phyloP scores from a whole-genome alignment of 2,329 filamentous ascomycete genomes.

The Emericellopsis cladophorae region DNA sequence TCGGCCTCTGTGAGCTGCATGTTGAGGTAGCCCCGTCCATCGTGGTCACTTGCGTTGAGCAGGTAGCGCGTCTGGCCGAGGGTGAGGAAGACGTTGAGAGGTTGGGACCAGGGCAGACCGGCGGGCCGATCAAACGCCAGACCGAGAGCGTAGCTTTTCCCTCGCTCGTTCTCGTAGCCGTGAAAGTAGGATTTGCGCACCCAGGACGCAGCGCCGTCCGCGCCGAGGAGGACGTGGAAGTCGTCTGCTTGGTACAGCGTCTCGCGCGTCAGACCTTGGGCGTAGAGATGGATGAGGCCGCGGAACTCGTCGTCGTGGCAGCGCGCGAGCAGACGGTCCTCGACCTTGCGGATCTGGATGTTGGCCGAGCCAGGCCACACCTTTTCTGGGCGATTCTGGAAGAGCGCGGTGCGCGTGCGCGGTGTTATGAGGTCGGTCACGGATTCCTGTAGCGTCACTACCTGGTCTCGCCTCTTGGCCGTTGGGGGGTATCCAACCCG shows the following conservation, averaged over 20 bases:
- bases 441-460: slow-evolving; percentile 20
- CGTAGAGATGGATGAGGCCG: slow-evolving; percentile 41
- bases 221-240: slow-evolving; percentile 21
- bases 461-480: slow-evolving; percentile 18
- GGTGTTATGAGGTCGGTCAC: slow-evolving; percentile 16
- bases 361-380: slow-evolving; percentile 23
- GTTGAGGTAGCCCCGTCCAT: slow-evolving; percentile 20
- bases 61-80: slow-evolving; percentile 21
- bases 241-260: slow-evolving; percentile 23
- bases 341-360: slow-evolving; percentile 24
- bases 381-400: slow-evolving; percentile 16
- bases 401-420: slow-evolving; percentile 14
- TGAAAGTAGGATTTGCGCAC: slow-evolving; percentile 18
- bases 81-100: slow-evolving; percentile 21
- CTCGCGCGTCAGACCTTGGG: slow-evolving; percentile 50
- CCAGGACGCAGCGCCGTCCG: slow-evolving; percentile 22
- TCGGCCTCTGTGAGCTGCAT: slow-evolving; percentile 22
- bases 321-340: slow-evolving; percentile 20
- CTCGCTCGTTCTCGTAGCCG: slow-evolving; percentile 19
- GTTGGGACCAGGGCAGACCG: slow-evolving; percentile 19
- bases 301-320: slow-evolving; percentile 17
- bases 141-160: slow-evolving; percentile 19
- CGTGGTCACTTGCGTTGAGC: slow-evolving; percentile 20
- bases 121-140: slow-evolving; percentile 18
- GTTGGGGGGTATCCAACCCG: slow-evolving; percentile 15